phyloP scores from a whole-genome alignment of 352 stramenopile genomes.

The Globisporangium echinulatum region DNA sequence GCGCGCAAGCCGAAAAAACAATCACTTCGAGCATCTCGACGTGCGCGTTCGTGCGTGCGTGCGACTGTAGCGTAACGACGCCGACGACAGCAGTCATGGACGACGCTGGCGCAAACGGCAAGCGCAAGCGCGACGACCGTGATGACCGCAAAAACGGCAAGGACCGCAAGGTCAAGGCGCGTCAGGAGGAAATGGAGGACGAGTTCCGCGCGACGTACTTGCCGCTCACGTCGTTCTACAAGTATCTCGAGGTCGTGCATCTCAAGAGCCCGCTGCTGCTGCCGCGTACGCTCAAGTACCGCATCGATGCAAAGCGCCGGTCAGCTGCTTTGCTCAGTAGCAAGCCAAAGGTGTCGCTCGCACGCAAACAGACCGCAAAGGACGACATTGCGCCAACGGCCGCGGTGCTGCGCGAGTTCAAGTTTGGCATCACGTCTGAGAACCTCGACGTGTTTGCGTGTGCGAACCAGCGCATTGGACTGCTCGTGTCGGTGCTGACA shows the following conservation, averaged over 20 bases:
- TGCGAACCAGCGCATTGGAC: conserved; percentile 41
- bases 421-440: conserved; percentile 62
- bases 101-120: conserved; percentile 17
- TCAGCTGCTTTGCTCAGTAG: too few relatives aligned
- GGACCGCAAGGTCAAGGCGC: conserved; percentile 38
- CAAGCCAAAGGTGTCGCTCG: background rate
- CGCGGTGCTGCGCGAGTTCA: conserved; percentile 45
- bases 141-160: conserved; percentile 29
- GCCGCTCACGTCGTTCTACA: conserved; percentile 73
- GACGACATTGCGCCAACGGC: conserved; percentile 18
- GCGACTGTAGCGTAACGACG: too few relatives aligned
- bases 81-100: too few relatives aligned
- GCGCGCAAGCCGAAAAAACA: background rate
- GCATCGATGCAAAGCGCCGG: conserved; percentile 19
- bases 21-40: background rate
- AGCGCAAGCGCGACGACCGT: conserved; percentile 63
- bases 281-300: conserved; percentile 74
- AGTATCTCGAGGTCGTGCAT: conserved; percentile 72
- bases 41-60: too few relatives aligned
- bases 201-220: conserved; percentile 82
- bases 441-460: conserved; percentile 55
- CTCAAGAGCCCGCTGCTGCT: conserved; percentile 68
- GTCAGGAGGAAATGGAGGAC: conserved; percentile 70
- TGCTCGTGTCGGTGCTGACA: conserved; percentile 51
- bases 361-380: background rate